Base-by-base conservation (phyloP, 176 grass and related monocot species). In the Lolium rigidum region DNA sequence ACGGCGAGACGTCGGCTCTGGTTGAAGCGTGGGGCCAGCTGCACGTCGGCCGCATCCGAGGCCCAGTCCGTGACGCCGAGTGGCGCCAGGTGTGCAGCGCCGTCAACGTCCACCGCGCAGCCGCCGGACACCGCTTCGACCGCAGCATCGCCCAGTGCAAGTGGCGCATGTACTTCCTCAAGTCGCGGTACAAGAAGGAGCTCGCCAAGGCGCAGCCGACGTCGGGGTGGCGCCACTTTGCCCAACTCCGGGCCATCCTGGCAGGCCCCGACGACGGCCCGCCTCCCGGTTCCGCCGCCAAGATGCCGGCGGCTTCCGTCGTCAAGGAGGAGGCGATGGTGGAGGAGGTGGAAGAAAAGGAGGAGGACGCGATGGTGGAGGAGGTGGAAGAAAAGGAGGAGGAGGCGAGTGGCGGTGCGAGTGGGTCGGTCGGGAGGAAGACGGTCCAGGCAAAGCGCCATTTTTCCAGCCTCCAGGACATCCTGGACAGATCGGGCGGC, bases 11-110 rank as follows among this genome's bases (percentile, higher is more conserved):
- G 22, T 24, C 65, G 15, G 31, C 28, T 0, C 80, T 89, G 3
- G 74, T 92, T n/a, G 87, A 74, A 64, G 58, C 79, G 7, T 89
- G 90, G 90, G 90, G 79, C 26, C 17, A n/a, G 8, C 5, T n/a
- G 44, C 1, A 64, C 72, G 63, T 37, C 63, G 10, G 4, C 21
- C 72, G 88, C 72, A 17, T 0, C 13, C 26, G 25, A 1, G 7
- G 43, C 6, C 2, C 0, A 22, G 44, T 86, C 79, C 0, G 0
- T 55, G 15, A 16, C 3, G 1, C 54, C 15, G 79, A 83, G 0
- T 83, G 88, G 84, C 55, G 44, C 71, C 31, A 37, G 17, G 79
- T 49, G 16, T 56, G 54, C 54, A 22, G 31, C 21, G 72, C 73
- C 79, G 84, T 86, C 21, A 90, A 86, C 79, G 73, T 73, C 8